phyloP scores from a whole-genome alignment of 192 early-diverging fungal species.

The Irineochytrium annulatum region DNA sequence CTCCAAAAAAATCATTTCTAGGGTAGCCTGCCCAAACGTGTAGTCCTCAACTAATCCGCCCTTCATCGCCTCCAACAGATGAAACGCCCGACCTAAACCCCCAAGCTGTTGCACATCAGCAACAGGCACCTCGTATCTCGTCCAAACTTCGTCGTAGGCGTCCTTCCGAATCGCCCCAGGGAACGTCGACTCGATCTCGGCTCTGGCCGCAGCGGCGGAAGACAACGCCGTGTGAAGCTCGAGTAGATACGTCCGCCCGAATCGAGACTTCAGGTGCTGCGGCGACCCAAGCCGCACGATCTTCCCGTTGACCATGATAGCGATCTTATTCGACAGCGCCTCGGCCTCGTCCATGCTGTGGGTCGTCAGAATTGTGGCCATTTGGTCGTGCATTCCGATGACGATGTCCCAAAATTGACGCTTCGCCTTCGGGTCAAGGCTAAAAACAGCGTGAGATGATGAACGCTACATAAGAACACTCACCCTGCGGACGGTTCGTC shows the following conservation, averaged over 20 bases:
- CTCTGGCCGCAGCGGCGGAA: background rate
- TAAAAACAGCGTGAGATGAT: too few relatives aligned
- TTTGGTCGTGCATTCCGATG: background rate
- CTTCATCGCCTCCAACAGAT: conserved; percentile 36
- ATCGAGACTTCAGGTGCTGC: conserved; percentile 57
- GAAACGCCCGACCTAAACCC: conserved; percentile 44
- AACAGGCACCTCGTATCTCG: conserved; percentile 14
- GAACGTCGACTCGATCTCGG: conserved; percentile 5
- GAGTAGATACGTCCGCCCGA: conserved; percentile 47
- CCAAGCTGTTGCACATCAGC: conserved; percentile 1
- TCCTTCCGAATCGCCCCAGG: conserved; percentile 20
- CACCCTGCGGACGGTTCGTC: background rate
- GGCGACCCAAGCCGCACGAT: conserved; percentile 27
- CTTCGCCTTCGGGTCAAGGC: conserved; percentile 2
- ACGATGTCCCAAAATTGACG: conserved; percentile 28
- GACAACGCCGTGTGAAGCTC: background rate
- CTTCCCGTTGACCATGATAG: conserved; percentile 29
- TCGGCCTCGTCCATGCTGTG: conserved; percentile 41
- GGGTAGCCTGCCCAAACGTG: conserved; percentile 53
- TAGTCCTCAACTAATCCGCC: conserved; percentile 50
- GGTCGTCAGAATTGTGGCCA: conserved; percentile 31
- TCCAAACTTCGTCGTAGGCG: conserved; percentile 5
- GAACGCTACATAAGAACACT: too few relatives aligned
- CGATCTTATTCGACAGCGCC: conserved; percentile 16
- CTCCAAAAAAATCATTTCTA: conserved; percentile 62